phyloP scores from a whole-genome alignment of 2,329 filamentous ascomycete genomes.

The Aspergillus sp. region DNA sequence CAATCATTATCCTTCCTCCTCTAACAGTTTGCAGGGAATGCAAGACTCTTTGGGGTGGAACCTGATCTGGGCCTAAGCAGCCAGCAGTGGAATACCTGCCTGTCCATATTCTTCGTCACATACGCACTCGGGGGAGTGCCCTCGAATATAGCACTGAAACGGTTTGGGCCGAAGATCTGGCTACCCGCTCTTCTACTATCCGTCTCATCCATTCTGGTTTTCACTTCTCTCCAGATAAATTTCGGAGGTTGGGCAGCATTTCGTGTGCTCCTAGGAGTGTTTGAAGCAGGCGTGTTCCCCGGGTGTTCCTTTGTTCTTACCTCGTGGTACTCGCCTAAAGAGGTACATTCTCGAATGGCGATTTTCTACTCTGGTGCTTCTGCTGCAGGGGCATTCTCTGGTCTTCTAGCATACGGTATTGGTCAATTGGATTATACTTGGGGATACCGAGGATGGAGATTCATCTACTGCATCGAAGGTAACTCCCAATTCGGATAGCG shows the following conservation, averaged over 20 bases:
- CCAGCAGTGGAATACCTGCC: constrained; percentile 1
- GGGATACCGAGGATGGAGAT: constrained; percentile 32
- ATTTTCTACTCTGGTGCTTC: constrained; percentile 79
- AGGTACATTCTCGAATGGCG: constrained; percentile 69
- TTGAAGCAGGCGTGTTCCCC: constrained; percentile 53
- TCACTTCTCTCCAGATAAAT: background rate
- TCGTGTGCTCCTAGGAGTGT: background rate
- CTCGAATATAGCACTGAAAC: background rate
- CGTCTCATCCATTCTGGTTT: background rate
- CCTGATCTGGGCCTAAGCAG: background rate
- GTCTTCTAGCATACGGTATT: constrained; percentile 76
- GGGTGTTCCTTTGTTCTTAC: constrained; percentile 74
- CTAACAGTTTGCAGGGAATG: background rate
- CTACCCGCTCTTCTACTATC: background rate
- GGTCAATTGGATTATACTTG: constrained; percentile 74
- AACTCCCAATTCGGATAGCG: constrained; percentile 29
- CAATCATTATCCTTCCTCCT: background rate
- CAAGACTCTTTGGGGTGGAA: background rate
- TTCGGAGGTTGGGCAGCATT: background rate
- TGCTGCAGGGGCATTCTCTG: constrained; percentile 76
- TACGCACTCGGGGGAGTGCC: background rate
- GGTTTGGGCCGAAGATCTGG: background rate
- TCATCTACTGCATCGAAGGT: constrained; percentile 57
- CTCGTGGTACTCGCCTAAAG: constrained; percentile 75
- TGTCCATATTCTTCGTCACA: background rate